Conservation (phyloP, 2,329 filamentous ascomycete genomes). For the Phialemonium atrogriseum region DNA sequence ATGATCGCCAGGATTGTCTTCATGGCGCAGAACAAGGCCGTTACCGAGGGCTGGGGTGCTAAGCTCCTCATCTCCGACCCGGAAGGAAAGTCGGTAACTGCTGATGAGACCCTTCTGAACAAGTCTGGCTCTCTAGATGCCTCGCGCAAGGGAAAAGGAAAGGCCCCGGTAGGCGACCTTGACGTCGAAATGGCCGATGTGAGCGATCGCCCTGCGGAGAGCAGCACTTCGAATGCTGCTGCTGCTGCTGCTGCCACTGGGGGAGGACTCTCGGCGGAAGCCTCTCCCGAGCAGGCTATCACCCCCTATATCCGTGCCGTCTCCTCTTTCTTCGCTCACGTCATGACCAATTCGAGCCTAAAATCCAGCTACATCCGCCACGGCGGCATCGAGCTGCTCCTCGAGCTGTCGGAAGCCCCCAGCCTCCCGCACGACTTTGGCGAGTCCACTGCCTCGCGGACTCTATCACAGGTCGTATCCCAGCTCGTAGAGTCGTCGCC, state of each 20-base stretch:
- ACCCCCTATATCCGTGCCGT: constrained; percentile 67
- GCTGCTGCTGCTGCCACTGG: neutral
- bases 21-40: constrained; percentile 63
- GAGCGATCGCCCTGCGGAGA: constrained; percentile 6
- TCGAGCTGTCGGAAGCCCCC: constrained; percentile 77
- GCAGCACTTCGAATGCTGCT: neutral
- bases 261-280: too few species aligned
- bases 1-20: constrained; percentile 79
- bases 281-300: constrained; percentile 34
- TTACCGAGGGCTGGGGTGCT: constrained; percentile 62
- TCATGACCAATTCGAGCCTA: constrained; percentile 66
- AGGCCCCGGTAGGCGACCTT: constrained; percentile 23
- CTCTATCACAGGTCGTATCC: constrained; percentile 66
- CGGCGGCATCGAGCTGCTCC: constrained; percentile 73
- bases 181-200: constrained; percentile 63
- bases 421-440: constrained; percentile 70
- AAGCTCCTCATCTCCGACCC: constrained; percentile 62
- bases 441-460: constrained; percentile 57
- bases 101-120: constrained; percentile 33
- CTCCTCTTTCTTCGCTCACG: constrained; percentile 65
- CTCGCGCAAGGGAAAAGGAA: constrained; percentile 30
- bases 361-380: constrained; percentile 67
- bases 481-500: constrained; percentile 74
- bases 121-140: constrained; percentile 14
- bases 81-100: constrained; percentile 49